Evolutionary conservation across 257 asterid genomes (phyloP), one percentile per base, ranked within the genome.

Genomic region (Solanum dulcamara): DNA sequence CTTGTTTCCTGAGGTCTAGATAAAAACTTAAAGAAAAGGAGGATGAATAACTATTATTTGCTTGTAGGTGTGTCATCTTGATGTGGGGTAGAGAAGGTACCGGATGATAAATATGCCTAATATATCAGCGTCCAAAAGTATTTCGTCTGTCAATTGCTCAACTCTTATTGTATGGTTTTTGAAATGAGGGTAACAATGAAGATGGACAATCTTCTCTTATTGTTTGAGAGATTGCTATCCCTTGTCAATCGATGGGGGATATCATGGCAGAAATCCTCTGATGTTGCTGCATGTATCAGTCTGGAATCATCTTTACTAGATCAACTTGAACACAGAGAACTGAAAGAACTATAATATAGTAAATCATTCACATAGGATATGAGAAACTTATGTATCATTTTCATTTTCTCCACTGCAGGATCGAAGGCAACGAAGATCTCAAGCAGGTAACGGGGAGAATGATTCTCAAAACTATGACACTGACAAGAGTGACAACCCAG

Each of bases 401-500:
- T 79, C 64, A 33, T 50, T 42, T 81, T 18, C 75, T 84, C 15
- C 17, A 38, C 53, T 71, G 15, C 81, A 96, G 99, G 99, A 96
- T 84, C 94, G 99, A 87, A 94, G 97, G 92, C 94, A 91, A 85
- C 88, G 98, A 87, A 93, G 87, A 90, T 84, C 92, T 38, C 94
- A 93, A 85, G 93, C 95, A 26, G 91, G 88, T 72, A 92, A 95
- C 90, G 88, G 48, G 7, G 98, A 94, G 89, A 87, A 90, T 55
- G 99, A 96, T 46, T 55, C 92, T 22, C 93, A 93, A 53, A 95
- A 84, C 86, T 92, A 89, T 9, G 98, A 93, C 91, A 92, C 95
- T 17, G 99, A 94, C 90, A 93, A 90, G 88, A 94, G 98, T 40
- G 98, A 93, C 89, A 89, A 88, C 81, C 94, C 89, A 83, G 98